Evolutionary conservation across 495 filamentous ascomycete species (phyloP), one percentile per base, ranked within the genome.

Genomic region (Cercophora newfieldiana): DNA sequence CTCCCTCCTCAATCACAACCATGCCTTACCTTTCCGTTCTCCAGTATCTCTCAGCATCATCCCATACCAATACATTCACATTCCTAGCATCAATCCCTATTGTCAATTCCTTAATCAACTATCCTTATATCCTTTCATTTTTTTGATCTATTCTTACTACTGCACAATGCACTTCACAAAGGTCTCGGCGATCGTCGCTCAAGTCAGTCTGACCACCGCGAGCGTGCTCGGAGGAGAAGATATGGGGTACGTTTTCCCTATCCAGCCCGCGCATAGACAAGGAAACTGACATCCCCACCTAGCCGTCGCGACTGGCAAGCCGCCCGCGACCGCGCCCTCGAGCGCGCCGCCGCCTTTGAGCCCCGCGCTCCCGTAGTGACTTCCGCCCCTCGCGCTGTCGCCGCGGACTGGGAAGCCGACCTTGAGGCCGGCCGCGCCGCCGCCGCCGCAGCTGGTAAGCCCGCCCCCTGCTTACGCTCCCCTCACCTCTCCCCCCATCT

Each of bases 91-190:
- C 37, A 44, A 44, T 44, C 37, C 37, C 10, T 44, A 44, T 14
- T 44, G 37, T 55, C 61, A 31, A 25, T 33, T 18, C 22, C 21
- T 29, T 54, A 31, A 31, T 26, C 28, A 55, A 55, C 51, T 12
- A 55, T 28, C 18, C 12, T 18, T 24, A 55, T 10, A 55, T 1
- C 22, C 10, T 14, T 28, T 26, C 16, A 49, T 49, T 55, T 12
- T 8, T 10, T 26, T 28, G 4, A 55, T 21, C 19, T 22, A 7
- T 55, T 22, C 21, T 55, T 25, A 10, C 25, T 26, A 44, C 12
- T 6, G 22, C 63, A 67, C 59, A 29, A 63, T 68, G 66, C 61
- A 68, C 61, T 25, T 68, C 60, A 37, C 44, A 29, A 68, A 68
- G 61, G 22, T 68, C 47, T 68, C 66, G 14, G 61, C 56, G n/a